These are phyloP conservation scores for Chrysanthemum lavandulifolium DNA, from an alignment of 129 eudicot genomes.

Conservation along the genomic window DNA sequence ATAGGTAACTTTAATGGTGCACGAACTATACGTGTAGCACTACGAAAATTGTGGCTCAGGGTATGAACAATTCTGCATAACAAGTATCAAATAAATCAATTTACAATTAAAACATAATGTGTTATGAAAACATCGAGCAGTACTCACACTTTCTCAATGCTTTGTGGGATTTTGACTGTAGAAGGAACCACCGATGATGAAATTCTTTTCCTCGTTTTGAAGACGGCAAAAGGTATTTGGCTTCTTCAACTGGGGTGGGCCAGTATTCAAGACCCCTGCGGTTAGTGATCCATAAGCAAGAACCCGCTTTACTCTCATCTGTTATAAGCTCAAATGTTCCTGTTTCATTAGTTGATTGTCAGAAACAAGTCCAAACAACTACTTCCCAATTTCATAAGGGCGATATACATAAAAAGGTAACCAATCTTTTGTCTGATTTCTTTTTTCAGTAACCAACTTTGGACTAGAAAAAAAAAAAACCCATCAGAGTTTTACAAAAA, in stretches of 20 bases:
- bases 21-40: conserved; percentile 66
- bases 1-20: conserved; percentile 63
- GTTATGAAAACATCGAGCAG: conserved; percentile 3
- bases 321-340: conserved; percentile 83
- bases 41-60: conserved; percentile 75
- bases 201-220: conserved; percentile 39
- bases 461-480: not conserved
- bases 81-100: conserved; percentile 14
- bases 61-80: conserved; percentile 77
- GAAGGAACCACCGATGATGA: conserved; percentile 26
- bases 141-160: conserved; percentile 75
- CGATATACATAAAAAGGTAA: not conserved
- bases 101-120: conserved; percentile 3
- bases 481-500: not conserved
- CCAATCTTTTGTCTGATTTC: not conserved
- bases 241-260: conserved; percentile 93
- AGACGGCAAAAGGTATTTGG: conserved; percentile 57
- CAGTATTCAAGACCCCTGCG: conserved; percentile 87
- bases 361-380: conserved; percentile 16
- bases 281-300: conserved; percentile 87
- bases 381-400: not conserved
- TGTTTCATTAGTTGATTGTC: conserved; percentile 28
- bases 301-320: conserved; percentile 83
- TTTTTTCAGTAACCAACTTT: not conserved
- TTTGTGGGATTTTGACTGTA: conserved; percentile 60